A percentile compares a stretch with the other conserved stretches of the same genome.
These are phyloP conservation scores for Pyrenopolyporus hunteri DNA, from an alignment of 495 filamentous ascomycete species.

Conservation along the genomic window DNA sequence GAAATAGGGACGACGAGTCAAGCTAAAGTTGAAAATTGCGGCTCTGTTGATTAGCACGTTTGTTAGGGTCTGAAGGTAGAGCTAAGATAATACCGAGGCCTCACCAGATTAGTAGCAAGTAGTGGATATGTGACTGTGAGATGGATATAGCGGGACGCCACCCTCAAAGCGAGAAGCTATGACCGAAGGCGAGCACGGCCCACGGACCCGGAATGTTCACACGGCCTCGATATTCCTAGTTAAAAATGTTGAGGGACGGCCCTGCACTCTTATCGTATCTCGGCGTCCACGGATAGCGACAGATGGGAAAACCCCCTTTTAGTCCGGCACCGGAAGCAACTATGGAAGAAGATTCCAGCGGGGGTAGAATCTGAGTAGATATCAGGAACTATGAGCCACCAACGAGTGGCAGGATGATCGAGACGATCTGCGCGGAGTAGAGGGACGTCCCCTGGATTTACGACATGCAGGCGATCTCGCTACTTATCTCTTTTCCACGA, in stretches of 20 bases:
- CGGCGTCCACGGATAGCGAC: slow-evolving; percentile 14
- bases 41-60: slow-evolving; percentile 17
- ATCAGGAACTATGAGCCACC: slow-evolving; percentile 31
- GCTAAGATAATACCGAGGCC: slow-evolving; percentile 10
- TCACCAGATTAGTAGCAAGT: slow-evolving; percentile 9
- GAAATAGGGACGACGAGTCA: slow-evolving; percentile 16
- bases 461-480: slow-evolving; percentile 27
- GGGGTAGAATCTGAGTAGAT: slow-evolving; percentile 34
- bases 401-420: slow-evolving; percentile 26
- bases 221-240: slow-evolving; percentile 2
- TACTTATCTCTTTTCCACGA: slow-evolving; percentile 27
- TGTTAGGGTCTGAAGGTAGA: slow-evolving; percentile 5
- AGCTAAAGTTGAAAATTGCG: slow-evolving; percentile 13
- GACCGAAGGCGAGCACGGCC: slow-evolving; percentile 31
- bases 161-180: slow-evolving; percentile 36
- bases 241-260: slow-evolving; percentile 6
- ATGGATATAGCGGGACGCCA: slow-evolving; percentile 37
- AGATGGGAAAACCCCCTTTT: slow-evolving; percentile 3
- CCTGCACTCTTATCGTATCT: slow-evolving; percentile 20
- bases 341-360: slow-evolving; percentile 17
- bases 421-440: slow-evolving; percentile 28
- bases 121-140: slow-evolving; percentile 24
- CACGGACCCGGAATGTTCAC: slow-evolving; percentile 22
- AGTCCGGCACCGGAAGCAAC: slow-evolving; percentile 22
- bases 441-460: slow-evolving; percentile 16